Evolutionary conservation across 2,329 filamentous ascomycete genomes (phyloP).

Genomic region (Biscogniauxia mediterranea): DNA sequence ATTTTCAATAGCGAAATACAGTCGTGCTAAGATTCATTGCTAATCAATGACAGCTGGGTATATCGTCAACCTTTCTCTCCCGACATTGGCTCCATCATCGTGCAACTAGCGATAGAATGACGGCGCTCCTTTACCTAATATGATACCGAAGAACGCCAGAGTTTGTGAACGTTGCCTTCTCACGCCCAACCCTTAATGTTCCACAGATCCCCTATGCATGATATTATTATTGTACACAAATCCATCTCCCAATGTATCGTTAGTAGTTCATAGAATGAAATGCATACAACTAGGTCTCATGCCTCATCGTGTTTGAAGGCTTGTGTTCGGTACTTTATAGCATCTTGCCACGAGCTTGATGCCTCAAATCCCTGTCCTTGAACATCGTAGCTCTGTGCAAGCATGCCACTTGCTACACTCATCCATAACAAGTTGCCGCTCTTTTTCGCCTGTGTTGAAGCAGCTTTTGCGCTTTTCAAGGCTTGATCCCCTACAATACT

Average conservation of each 20-base stretch:
- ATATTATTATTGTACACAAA: constrained; percentile 5
- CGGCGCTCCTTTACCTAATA: constrained; percentile 10
- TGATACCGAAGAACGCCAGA: constrained; percentile 16
- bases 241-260: constrained; percentile 7
- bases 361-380: constrained; percentile 62
- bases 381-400: constrained; percentile 71
- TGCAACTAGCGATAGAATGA: constrained; percentile 4
- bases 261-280: not conserved
- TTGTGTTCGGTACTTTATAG: constrained; percentile 26
- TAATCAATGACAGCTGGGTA: constrained; percentile 19
- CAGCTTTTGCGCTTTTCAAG: constrained; percentile 71
- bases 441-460: constrained; percentile 64
- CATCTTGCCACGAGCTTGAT: constrained; percentile 39
- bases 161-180: not conserved
- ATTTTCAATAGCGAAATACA: not conserved
- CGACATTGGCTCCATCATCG: constrained; percentile 10
- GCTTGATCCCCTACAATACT: constrained; percentile 79
- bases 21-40: not conserved
- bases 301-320: constrained; percentile 23
- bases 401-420: constrained; percentile 77
- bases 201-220: not conserved
- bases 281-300: constrained; percentile 4
- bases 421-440: constrained; percentile 74
- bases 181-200: not conserved
- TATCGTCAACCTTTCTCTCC: constrained; percentile 15